A percentile compares a stretch with the other conserved stretches of the same genome.
phyloP scores from a whole-genome alignment of 148 eudicot species.

The Fagopyrum tataricum region DNA sequence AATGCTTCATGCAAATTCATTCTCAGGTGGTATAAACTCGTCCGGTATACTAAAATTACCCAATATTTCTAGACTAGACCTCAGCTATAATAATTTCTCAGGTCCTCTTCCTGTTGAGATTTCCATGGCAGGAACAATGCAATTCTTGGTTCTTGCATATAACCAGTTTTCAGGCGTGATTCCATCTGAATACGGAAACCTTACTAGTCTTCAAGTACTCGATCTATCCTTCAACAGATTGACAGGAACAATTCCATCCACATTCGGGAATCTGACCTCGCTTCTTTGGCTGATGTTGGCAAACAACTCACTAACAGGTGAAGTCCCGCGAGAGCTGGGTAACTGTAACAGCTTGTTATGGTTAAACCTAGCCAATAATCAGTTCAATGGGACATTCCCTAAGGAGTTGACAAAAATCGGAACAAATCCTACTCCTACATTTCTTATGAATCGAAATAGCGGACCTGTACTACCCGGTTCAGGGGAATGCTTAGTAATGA shows the following conservation, averaged over 20 bases:
- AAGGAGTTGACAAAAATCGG: constrained; percentile 57
- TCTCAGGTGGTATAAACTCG: constrained; percentile 49
- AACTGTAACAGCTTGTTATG: constrained; percentile 83
- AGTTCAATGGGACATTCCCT: constrained; percentile 53
- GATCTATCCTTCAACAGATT: constrained; percentile 72
- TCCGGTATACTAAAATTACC: constrained; percentile 62
- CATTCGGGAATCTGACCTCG: constrained; percentile 62
- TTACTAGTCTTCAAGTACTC: constrained; percentile 56
- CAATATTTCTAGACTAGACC: constrained; percentile 51
- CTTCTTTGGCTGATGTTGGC: constrained; percentile 94
- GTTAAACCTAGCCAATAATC: constrained; percentile 78
- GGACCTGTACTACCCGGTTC: constrained; percentile 36
- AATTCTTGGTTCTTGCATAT: constrained; percentile 52
- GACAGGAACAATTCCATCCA: constrained; percentile 60
- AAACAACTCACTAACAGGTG: constrained; percentile 63
- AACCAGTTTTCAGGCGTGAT: constrained; percentile 61
- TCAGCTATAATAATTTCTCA: constrained; percentile 66
- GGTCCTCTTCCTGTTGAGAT: constrained; percentile 64
- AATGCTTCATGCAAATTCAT: constrained; percentile 54
- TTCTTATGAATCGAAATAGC: constrained; percentile 33
- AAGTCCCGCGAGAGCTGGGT: constrained; percentile 75
- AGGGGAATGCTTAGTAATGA: constrained; percentile 81
- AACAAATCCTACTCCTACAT: constrained; percentile 45
- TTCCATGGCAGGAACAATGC: constrained; percentile 44
- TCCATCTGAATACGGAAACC: constrained; percentile 60